Evolutionary conservation across 805 yeast genomes (phyloP).

Genomic region (Wickerhamomyces chaumierensis): DNA sequence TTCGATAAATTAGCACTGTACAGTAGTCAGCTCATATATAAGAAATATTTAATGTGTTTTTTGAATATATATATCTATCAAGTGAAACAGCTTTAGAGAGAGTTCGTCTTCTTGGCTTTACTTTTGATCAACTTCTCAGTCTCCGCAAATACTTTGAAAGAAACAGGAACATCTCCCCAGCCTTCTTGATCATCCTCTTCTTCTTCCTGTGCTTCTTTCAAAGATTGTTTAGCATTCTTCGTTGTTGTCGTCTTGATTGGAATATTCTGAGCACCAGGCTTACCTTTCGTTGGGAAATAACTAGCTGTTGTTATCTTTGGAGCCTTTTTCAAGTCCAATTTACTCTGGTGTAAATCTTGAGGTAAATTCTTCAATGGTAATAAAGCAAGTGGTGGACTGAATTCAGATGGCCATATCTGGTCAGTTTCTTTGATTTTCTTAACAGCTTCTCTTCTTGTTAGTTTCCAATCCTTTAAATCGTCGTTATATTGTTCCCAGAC

Average conservation of each 20-base stretch:
- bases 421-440: constrained; percentile 27
- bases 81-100: too few species aligned
- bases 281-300: constrained; percentile 24
- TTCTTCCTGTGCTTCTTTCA: constrained; percentile 14
- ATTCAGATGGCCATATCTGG: constrained; percentile 53
- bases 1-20: too few species aligned
- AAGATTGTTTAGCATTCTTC: constrained; percentile 6
- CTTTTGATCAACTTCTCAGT: constrained; percentile 57
- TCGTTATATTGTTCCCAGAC: constrained; percentile 93
- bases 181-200: constrained; percentile 30
- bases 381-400: constrained; percentile 42
- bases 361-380: constrained; percentile 34
- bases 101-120: constrained; percentile 5
- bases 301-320: constrained; percentile 17
- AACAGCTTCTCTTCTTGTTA: constrained; percentile 47
- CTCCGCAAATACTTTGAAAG: constrained; percentile 73
- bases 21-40: too few species aligned
- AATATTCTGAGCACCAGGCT: constrained; percentile 22
- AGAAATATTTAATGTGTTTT: too few species aligned
- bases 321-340: constrained; percentile 15
- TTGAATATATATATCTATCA: too few species aligned
- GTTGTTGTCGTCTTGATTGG: constrained; percentile 1
- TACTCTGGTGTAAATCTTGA: constrained; percentile 20
- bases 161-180: constrained; percentile 57
- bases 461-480: constrained; percentile 77